These are phyloP conservation scores for Oryza glaberrima DNA, from an alignment of 176 grass and related monocot species.

Conservation along the genomic window DNA sequence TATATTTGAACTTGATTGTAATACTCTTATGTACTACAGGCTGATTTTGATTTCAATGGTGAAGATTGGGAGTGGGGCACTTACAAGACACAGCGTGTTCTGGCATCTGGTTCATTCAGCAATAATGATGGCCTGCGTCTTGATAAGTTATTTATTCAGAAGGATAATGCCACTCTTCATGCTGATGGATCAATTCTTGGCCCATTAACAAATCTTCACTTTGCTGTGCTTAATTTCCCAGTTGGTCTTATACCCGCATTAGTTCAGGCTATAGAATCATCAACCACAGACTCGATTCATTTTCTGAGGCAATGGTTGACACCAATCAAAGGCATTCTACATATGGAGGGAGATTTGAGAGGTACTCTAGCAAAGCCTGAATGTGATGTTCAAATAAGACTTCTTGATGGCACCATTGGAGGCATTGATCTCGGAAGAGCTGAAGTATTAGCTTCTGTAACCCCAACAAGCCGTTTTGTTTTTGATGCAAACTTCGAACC, in stretches of 20 bases:
- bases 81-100: constrained; percentile 87
- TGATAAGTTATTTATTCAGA: constrained; percentile 98
- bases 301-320: constrained; percentile 95
- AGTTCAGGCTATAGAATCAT: constrained; percentile 94
- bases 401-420: constrained; percentile 89
- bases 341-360: constrained; percentile 98
- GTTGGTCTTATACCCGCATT: constrained; percentile 90
- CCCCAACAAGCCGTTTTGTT: constrained; percentile 78
- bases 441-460: constrained; percentile 94
- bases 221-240: constrained; percentile 97
- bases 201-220: constrained; percentile 96
- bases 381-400: constrained; percentile 97
- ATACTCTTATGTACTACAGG: constrained; percentile 53
- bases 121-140: constrained; percentile 92
- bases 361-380: constrained; percentile 91
- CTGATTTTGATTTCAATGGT: constrained; percentile 96
- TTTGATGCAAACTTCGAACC: constrained; percentile 97
- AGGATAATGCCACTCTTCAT: constrained; percentile 98
- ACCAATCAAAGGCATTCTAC: constrained; percentile 94
- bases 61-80: constrained; percentile 99
- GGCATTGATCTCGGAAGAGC: constrained; percentile 93
- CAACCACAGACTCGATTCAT: constrained; percentile 83
- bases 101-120: constrained; percentile 83
- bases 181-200: constrained; percentile 94
- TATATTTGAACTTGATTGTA: constrained; percentile 26